Conservation (phyloP, 208 protist genomes). For the Herpetomonas samuelpessoai region DNA sequence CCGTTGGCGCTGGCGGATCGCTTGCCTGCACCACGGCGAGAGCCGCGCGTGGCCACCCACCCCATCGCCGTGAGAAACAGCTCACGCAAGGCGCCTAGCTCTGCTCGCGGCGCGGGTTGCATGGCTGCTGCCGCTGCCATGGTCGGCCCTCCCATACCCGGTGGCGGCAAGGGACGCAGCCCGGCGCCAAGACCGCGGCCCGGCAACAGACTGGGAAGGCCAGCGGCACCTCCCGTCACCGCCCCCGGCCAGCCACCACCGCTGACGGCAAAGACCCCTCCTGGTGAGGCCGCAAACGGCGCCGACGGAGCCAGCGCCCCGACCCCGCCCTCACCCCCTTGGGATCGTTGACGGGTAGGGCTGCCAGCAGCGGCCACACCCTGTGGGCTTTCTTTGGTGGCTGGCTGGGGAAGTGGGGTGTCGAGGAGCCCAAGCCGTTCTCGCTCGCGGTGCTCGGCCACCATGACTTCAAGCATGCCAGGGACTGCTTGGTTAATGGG, state of each 20-base stretch:
- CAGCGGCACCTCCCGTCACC: no score
- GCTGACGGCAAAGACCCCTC: no score
- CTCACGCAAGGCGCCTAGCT: slow-evolving; percentile 15
- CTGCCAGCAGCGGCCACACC: neutral
- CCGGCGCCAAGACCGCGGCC: neutral
- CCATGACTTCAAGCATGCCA: slow-evolving; percentile 40
- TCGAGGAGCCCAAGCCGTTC: slow-evolving; percentile 20
- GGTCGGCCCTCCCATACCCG: slow-evolving; percentile 1
- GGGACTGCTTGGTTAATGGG: slow-evolving; percentile 26
- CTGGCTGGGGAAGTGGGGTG: slow-evolving; percentile 16
- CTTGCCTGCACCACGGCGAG: slow-evolving; percentile 5
- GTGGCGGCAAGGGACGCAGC: neutral
- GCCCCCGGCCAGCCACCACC: neutral
- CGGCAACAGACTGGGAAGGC: neutral
- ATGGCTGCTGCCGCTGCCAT: neutral
- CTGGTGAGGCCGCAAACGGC: neutral
- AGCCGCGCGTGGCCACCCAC: slow-evolving; percentile 20
- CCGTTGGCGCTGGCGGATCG: neutral
- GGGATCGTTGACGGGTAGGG: no score
- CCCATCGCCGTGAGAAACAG: slow-evolving; percentile 52
- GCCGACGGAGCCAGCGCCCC: neutral
- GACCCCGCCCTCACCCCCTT: no score
- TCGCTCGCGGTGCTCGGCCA: slow-evolving; percentile 23
- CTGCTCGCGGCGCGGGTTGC: neutral
- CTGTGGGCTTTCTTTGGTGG: neutral